A percentile compares a stretch with the other conserved stretches of the same genome.
phyloP scores from a whole-genome alignment of 345 rosid genomes.

The Viola odorata region DNA sequence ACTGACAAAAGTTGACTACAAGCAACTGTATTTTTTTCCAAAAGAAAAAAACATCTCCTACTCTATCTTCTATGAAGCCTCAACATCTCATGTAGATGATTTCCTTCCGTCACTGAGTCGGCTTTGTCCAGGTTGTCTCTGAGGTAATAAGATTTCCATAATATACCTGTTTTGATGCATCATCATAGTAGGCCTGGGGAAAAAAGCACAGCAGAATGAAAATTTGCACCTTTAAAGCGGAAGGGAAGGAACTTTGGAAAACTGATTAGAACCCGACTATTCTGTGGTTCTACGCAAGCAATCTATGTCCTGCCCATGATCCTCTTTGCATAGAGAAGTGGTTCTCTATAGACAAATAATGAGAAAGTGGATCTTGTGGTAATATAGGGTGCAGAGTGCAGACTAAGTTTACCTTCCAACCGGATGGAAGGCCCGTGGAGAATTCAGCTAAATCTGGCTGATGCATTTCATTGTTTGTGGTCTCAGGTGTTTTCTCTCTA shows the following conservation, averaged over 20 bases:
- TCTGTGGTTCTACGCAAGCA: too few relatives aligned
- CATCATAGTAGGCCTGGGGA: conserved; percentile 55
- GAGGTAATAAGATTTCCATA: conserved; percentile 52
- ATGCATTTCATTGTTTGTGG: conserved; percentile 23
- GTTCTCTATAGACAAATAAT: neutral
- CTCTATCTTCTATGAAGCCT: too few relatives aligned
- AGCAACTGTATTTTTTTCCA: too few relatives aligned
- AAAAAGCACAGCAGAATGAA: neutral
- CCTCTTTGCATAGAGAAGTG: too few relatives aligned
- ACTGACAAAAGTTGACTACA: too few relatives aligned
- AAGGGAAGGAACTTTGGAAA: too few relatives aligned
- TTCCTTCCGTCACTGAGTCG: conserved; percentile 22
- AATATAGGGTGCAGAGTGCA: neutral
- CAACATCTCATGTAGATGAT: too few relatives aligned
- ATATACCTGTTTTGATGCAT: conserved; percentile 50
- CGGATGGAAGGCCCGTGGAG: conserved; percentile 56
- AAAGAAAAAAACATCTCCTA: too few relatives aligned
- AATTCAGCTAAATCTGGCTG: conserved; percentile 52
- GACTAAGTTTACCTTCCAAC: conserved; percentile 67
- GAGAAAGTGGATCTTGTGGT: too few relatives aligned
- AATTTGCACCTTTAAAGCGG: neutral
- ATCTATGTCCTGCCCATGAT: too few relatives aligned
- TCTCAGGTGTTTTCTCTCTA: conserved; percentile 23
- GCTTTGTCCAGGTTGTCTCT: conserved; percentile 62
- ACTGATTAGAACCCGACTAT: too few relatives aligned